Base-by-base conservation (phyloP, 805 yeast species). In the Middelhovenomyces tepae region DNA sequence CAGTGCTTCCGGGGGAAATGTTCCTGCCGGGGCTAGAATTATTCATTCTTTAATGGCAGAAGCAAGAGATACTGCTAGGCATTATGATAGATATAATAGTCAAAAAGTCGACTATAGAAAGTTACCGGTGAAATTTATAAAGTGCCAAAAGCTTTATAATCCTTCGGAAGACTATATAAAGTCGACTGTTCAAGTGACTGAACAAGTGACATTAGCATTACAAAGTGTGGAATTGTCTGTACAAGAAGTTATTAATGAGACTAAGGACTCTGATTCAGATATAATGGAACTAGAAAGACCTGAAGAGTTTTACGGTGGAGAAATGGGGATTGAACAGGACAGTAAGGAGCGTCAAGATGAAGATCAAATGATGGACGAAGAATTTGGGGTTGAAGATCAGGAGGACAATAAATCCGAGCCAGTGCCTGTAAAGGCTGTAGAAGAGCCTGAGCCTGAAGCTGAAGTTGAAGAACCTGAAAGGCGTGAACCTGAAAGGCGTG, bases 181-280 rank as follows among this genome's bases (percentile, higher is more conserved):
- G 5, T 22, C 32, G 19, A 38, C 38, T 9, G 41, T 37, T 18
- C 36, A 37, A 15, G 44, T 34, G 17, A 21, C 20, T 10, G 28
- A 27, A 25, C 34, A 34, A 10, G 22, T 22, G 11, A 22, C 17
- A 14, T 10, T 16, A 9, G 15, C 18, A 8, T 13, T 5, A 8
- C 13, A 24, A 5, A 5, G 16, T 24, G 5, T 24, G 5, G 8
- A 24, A 13, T 13, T 13, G 27, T 7, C 13, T 8, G 7, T 27
- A 11, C 4, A 18, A 22, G 13, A 13, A 16, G 20, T 22, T 17
- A 13, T 31, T 13, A 22, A n/a, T 13, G 20, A 27, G 19, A 6
- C 10, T 14, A 16, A 10, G 8, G 27, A 19, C 10, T 29, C 21
- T 5, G 35, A 36, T 16, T 28, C 25, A 17, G n/a, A 6, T 5